phyloP scores from a whole-genome alignment of 2,329 filamentous ascomycete genomes.

The Talaromyces sp. region DNA sequence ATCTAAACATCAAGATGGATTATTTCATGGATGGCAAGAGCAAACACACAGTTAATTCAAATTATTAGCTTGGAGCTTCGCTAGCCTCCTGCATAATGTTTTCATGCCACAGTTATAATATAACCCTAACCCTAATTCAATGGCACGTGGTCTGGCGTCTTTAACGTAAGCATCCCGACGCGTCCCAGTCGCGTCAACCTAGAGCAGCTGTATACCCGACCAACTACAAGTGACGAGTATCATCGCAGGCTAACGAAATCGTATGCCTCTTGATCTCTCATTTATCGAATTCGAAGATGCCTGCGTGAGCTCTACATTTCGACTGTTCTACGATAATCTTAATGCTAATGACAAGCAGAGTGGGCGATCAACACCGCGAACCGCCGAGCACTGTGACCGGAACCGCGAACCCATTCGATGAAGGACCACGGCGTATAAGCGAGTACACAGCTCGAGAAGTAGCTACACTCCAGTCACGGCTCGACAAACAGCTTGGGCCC shows the following conservation, averaged over 20 bases:
- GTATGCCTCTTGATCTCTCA: not conserved
- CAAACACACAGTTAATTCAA: not conserved
- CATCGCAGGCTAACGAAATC: not conserved
- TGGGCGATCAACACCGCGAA: conserved; percentile 66
- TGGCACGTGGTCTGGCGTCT: conserved; percentile 21
- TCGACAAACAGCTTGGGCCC: conserved; percentile 91
- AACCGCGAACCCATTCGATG: conserved; percentile 75
- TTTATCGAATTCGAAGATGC: conserved; percentile 38
- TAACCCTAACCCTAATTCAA: conserved; percentile 2
- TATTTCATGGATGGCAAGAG: not conserved
- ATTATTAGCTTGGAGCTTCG: not conserved
- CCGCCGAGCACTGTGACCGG: conserved; percentile 32
- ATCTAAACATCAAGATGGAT: not conserved
- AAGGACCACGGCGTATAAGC: conserved; percentile 64
- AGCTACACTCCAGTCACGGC: conserved; percentile 76
- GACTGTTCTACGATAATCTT: conserved; percentile 6
- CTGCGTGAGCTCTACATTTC: conserved; percentile 42
- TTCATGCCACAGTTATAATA: not conserved
- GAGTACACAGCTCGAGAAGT: conserved; percentile 90
- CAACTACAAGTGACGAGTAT: not conserved
- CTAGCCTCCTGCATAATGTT: not conserved
- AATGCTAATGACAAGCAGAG: conserved; percentile 46
- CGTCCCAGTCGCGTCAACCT: conserved; percentile 23
- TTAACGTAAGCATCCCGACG: conserved; percentile 23
- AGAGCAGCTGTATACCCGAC: not conserved